A percentile compares a stretch with the other conserved stretches of the same genome.
phyloP scores from a whole-genome alignment of 495 filamentous ascomycete genomes.

The Aspergillus incahuasiensis region DNA sequence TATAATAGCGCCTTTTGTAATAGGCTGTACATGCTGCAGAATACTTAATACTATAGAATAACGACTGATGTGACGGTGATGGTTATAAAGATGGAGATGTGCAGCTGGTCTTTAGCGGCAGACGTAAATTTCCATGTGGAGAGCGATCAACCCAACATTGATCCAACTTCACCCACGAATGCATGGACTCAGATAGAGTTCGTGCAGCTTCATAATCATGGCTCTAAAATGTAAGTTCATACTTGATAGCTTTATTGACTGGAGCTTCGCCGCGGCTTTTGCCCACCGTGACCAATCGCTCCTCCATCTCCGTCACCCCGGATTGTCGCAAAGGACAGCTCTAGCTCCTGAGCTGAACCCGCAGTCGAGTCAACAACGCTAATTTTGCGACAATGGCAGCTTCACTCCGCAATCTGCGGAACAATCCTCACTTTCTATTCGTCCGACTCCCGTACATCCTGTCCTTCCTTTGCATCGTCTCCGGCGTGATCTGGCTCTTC shows the following conservation, averaged over 20 bases:
- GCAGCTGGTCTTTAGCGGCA: conserved; percentile 24
- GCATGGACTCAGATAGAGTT: conserved; percentile 13
- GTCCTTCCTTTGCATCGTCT: conserved; percentile 78
- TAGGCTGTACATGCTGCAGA: conserved; percentile 12
- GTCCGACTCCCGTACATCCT: conserved; percentile 44
- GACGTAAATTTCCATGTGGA: conserved; percentile 24
- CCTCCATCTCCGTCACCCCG: conserved; percentile 11
- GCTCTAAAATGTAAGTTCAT: conserved; percentile 40
- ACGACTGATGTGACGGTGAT: conserved; percentile 3
- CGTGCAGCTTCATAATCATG: conserved; percentile 29
- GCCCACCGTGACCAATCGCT: not conserved
- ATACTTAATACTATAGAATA: conserved; percentile 15
- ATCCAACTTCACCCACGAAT: not conserved
- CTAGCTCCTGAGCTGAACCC: not conserved
- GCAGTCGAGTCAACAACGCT: conserved; percentile 11
- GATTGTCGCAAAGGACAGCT: conserved; percentile 23
- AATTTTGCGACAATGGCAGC: conserved; percentile 26
- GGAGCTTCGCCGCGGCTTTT: not conserved
- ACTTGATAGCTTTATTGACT: not conserved
- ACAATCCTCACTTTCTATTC: conserved; percentile 38
- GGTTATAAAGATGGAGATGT: conserved; percentile 7
- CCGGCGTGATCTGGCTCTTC: conserved; percentile 89
- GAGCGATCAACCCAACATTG: not conserved
- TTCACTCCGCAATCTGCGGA: conserved; percentile 42
- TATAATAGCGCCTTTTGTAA: conserved; percentile 14